Base-by-base conservation (phyloP, 2,329 filamentous ascomycete genomes). In the Cercospora sp. region DNA sequence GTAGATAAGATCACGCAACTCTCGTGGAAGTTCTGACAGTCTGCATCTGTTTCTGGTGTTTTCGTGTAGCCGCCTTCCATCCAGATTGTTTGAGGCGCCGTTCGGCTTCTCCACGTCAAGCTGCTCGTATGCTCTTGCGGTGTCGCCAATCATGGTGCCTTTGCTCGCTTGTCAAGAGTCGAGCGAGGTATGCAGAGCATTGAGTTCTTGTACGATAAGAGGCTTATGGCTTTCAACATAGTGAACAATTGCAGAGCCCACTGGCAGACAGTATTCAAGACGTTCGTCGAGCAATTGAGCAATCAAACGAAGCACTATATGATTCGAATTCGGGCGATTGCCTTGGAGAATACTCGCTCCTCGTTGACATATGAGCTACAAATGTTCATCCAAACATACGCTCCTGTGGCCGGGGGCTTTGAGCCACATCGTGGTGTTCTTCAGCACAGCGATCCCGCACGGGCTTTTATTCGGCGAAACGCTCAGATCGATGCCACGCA, bases 1-100 rank as follows among this genome's bases (percentile, higher is more conserved):
- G 48, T 67, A 67, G 62, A 67, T 64, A 30, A 16, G 20, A 18
- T 67, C 62, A 45, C 66, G 57, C n/a, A 67, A 36, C 57, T 67
- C 66, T 30, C 61, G 61, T 31, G 66, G 66, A 26, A 64, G 42
- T 2, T 59, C 23, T n/a, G 55, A 48, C 18, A 64, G 55, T 36
- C 18, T 60, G 31, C 58, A 26, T 36, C 45, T 12, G 20, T 23
- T 16, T 3, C 20, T 26, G 20, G 2, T 12, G 6, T 51, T 8
- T 2, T 12, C 45, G 26, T 23, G 2, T 12, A 10, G 5, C 26
- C 12, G 45, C 9, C 12, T 26, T 6, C 13, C 18, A 23, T 12
- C 2, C 10, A 13, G 45, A 16, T 23, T 12, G 1, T 13, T 26
- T 13, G 45, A 51, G 10, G 20, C 5, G 45, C 12, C 45, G 10